Conservation (phyloP, 495 filamentous ascomycete species). For the Penicillium coffeae region DNA sequence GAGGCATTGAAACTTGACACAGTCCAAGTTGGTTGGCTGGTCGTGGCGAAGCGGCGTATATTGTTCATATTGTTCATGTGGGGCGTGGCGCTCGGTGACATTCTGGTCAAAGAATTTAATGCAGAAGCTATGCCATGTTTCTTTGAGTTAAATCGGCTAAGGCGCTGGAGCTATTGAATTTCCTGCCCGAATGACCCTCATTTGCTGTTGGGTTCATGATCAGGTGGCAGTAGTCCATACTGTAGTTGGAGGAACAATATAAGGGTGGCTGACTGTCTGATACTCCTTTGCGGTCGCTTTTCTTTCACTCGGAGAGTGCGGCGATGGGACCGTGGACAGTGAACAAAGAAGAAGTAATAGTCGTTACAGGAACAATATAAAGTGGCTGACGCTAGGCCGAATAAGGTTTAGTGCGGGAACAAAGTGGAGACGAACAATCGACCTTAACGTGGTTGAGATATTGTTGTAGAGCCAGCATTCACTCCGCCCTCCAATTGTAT, state of each 20-base stretch:
- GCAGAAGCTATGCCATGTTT: no score
- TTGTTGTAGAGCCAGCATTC: no score
- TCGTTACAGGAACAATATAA: neutral
- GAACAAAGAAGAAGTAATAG: conserved; percentile 3
- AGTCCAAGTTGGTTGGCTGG: no score
- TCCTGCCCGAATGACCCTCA: neutral
- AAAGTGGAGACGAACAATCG: no score
- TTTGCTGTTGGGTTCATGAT: neutral
- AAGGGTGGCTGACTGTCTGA: neutral
- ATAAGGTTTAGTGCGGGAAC: no score
- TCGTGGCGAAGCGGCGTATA: conserved; percentile 6
- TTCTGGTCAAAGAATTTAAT: no score
- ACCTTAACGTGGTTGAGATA: no score
- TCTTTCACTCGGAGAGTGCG: neutral
- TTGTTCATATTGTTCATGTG: conserved; percentile 5
- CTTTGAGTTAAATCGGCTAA: no score
- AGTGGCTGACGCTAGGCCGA: no score
- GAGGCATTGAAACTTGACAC: no score
- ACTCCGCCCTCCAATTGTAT: no score
- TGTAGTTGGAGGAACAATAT: neutral
- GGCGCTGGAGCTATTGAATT: neutral
- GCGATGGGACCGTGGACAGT: neutral
- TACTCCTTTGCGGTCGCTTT: neutral
- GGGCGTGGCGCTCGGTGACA: neutral
- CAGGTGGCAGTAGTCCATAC: neutral